Evolutionary conservation across 257 asterid genomes (phyloP).

Genomic region (Euphrasia confusa): DNA sequence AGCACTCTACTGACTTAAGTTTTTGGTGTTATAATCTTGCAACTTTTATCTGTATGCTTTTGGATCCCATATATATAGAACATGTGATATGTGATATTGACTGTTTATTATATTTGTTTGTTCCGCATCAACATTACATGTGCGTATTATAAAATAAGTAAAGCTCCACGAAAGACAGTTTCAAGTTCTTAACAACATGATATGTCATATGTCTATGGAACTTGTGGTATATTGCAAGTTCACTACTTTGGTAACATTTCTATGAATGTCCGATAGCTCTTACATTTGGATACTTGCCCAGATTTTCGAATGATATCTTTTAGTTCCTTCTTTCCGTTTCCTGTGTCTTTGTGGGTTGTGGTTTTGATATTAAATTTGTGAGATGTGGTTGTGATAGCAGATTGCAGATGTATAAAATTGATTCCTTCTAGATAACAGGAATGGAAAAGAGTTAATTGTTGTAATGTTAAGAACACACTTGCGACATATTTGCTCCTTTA

Average conservation of each 20-base stretch:
- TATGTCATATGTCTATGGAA: conserved; percentile 1
- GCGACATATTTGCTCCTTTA: neutral
- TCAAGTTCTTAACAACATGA: conserved; percentile 10
- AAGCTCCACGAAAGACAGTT: conserved; percentile 4
- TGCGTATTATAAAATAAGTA: conserved; percentile 10
- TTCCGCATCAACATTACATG: neutral
- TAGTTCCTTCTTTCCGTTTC: neutral
- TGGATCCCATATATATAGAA: conserved; percentile 10
- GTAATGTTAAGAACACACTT: conserved; percentile 10
- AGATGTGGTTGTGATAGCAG: conserved; percentile 21
- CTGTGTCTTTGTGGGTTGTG: neutral
- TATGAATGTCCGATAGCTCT: conserved; percentile 13
- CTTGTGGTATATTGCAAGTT: neutral
- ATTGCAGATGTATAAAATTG: conserved; percentile 14
- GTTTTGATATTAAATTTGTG: neutral
- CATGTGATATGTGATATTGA: conserved; percentile 1
- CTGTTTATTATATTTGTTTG: conserved; percentile 15
- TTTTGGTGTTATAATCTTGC: neutral
- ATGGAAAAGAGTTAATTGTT: conserved; percentile 1
- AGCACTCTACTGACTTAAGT: conserved; percentile 4
- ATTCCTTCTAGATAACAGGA: conserved; percentile 3
- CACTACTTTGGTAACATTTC: conserved; percentile 17
- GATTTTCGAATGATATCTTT: conserved; percentile 18
- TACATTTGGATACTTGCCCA: conserved; percentile 19
- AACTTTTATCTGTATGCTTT: conserved; percentile 15